These are phyloP conservation scores for Ascodesmis nigricans DNA, from an alignment of 495 filamentous ascomycete species.

Conservation along the genomic window DNA sequence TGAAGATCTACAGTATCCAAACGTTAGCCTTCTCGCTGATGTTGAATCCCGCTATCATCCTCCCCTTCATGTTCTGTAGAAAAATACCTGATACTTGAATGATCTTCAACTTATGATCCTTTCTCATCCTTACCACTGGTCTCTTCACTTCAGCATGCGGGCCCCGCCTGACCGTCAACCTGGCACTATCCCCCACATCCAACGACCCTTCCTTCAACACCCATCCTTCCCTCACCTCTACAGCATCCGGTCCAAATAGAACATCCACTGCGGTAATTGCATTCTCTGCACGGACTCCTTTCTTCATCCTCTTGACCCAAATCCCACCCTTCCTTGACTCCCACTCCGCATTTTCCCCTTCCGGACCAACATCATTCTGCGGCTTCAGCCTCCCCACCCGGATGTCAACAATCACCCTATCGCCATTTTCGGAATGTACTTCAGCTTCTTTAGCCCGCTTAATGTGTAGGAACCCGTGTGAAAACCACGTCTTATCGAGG, in stretches of 20 bases:
- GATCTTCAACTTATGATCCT: constrained; percentile 91
- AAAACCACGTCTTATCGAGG: constrained; percentile 47
- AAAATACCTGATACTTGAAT: constrained; percentile 52
- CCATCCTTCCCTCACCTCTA: constrained; percentile 73
- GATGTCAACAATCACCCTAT: constrained; percentile 68
- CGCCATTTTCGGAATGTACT: constrained; percentile 34
- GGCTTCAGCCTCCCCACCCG: constrained; percentile 60
- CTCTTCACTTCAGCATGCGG: constrained; percentile 34
- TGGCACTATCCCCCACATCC: constrained; percentile 33
- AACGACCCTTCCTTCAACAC: constrained; percentile 37
- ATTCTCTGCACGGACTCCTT: constrained; percentile 42
- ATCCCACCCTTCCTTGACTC: constrained; percentile 58
- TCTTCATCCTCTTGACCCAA: constrained; percentile 66
- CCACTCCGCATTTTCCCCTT: constrained; percentile 44
- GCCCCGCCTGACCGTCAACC: constrained; percentile 57
- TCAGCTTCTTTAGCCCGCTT: constrained; percentile 79
- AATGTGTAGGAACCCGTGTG: constrained; percentile 64
- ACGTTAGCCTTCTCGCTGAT: no score
- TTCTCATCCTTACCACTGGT: constrained; percentile 50
- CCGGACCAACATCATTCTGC: constrained; percentile 31
- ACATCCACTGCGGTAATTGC: constrained; percentile 74
- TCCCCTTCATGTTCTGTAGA: no score
- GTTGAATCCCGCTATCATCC: no score
- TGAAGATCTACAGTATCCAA: constrained; percentile 45
- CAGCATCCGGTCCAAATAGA: constrained; percentile 80